phyloP scores from a whole-genome alignment of 2,329 filamentous ascomycete genomes.

The Calonectria honghensis region DNA sequence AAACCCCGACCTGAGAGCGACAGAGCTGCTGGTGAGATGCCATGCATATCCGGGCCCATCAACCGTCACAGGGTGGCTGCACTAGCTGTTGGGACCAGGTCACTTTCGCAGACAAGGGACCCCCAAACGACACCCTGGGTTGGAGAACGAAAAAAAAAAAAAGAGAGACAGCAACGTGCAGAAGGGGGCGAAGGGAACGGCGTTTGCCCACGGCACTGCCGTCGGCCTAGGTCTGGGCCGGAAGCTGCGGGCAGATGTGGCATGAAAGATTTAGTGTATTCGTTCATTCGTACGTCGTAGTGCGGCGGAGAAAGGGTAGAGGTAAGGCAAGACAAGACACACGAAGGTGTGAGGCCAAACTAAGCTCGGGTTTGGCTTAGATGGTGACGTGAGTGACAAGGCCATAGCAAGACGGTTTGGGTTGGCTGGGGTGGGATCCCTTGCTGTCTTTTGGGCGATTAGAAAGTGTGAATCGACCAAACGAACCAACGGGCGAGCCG shows the following conservation, averaged over 20 bases:
- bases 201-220: slow-evolving; percentile 39
- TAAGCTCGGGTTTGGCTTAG: slow-evolving; percentile 45
- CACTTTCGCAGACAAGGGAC: slow-evolving; percentile 44
- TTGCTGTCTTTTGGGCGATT: slow-evolving; percentile 52
- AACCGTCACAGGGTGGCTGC: slow-evolving; percentile 56
- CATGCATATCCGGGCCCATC: slow-evolving; percentile 56
- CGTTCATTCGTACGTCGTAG: slow-evolving; percentile 39
- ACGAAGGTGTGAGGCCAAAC: slow-evolving; percentile 39
- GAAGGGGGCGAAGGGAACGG: slow-evolving; percentile 46
- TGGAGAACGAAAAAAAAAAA: slow-evolving; percentile 24
- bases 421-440: slow-evolving; percentile 44
- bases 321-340: slow-evolving; percentile 26
- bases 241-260: slow-evolving; percentile 41
- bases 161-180: slow-evolving; percentile 47
- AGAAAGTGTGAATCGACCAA: slow-evolving; percentile 49
- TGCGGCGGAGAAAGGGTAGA: slow-evolving; percentile 38
- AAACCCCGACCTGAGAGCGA: slow-evolving; percentile 44
- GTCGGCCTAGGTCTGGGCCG: slow-evolving; percentile 30
- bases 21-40: slow-evolving; percentile 55
- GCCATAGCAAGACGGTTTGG: slow-evolving; percentile 44
- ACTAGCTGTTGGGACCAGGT: slow-evolving; percentile 55
- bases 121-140: slow-evolving; percentile 41
- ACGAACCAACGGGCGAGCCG: slow-evolving; percentile 45
- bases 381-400: slow-evolving; percentile 55
- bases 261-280: slow-evolving; percentile 27